Conservation (phyloP, 129 eudicot genomes). For the Apium graveolens region DNA sequence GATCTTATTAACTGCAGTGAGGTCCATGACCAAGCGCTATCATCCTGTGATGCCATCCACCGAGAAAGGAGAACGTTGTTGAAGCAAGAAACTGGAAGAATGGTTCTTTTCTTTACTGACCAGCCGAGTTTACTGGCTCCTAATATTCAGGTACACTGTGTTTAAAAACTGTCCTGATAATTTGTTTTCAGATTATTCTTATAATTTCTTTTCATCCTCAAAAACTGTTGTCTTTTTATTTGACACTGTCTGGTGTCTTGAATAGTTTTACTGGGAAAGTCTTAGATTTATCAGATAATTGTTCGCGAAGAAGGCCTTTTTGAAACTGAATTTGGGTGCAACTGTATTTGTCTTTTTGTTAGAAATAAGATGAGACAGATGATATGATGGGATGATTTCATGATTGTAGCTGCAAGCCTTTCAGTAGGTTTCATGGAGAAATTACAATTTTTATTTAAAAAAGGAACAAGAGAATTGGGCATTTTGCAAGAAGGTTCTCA, state of each 20-base stretch:
- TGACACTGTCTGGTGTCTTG: neutral
- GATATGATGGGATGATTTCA: neutral
- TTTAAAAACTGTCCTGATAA: neutral
- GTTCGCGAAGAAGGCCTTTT: neutral
- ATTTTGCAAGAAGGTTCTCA: neutral
- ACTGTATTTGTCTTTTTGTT: neutral
- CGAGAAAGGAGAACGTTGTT: constrained; percentile 80
- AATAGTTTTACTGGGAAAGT: neutral
- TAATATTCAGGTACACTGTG: constrained; percentile 70
- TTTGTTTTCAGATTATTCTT: neutral
- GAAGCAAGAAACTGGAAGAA: constrained; percentile 96
- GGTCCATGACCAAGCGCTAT: constrained; percentile 93
- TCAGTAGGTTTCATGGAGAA: neutral
- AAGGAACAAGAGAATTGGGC: neutral
- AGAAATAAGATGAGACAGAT: neutral
- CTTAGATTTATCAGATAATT: neutral
- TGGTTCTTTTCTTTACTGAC: constrained; percentile 96
- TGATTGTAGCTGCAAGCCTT: neutral
- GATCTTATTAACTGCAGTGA: constrained; percentile 49
- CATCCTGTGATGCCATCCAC: constrained; percentile 85
- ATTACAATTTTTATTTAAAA: no score
- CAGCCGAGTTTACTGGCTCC: constrained; percentile 99
- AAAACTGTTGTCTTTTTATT: neutral
- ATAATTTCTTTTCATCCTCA: neutral
- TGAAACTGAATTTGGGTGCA: no score